Evolutionary conservation across 1,284 basidiomycete genomes (phyloP).

Genomic region (Butyriboletus appendiculatus): DNA sequence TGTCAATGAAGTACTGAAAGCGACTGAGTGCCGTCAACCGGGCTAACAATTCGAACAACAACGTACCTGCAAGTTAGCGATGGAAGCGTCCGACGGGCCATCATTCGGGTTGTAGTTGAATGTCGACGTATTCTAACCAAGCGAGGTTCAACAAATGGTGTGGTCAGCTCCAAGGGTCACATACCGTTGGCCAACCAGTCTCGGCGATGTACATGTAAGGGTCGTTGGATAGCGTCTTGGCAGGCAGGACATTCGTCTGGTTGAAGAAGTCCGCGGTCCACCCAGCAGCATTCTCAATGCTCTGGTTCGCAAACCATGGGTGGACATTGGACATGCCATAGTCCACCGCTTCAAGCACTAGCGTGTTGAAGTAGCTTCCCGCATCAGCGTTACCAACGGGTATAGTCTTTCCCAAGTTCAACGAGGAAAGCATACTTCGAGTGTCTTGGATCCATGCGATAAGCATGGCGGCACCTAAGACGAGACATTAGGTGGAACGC

Average conservation of each 20-base stretch:
- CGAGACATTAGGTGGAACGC: not conserved
- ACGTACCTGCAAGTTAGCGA: slow-evolving; percentile 65
- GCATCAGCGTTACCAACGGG: slow-evolving; percentile 91
- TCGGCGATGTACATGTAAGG: slow-evolving; percentile 42
- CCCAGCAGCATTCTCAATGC: slow-evolving; percentile 58
- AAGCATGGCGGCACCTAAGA: slow-evolving; percentile 45
- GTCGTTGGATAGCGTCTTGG: slow-evolving; percentile 29
- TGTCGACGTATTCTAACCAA: slow-evolving; percentile 56
- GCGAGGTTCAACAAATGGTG: slow-evolving; percentile 2
- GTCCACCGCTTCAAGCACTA: slow-evolving; percentile 71
- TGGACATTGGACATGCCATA: slow-evolving; percentile 84
- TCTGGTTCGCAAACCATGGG: slow-evolving; percentile 80
- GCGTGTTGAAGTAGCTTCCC: slow-evolving; percentile 79
- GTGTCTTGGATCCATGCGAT: slow-evolving; percentile 69
- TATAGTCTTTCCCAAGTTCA: slow-evolving; percentile 58
- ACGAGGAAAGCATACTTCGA: slow-evolving; percentile 48
- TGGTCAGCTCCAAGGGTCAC: slow-evolving; percentile 14
- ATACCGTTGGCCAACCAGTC: slow-evolving; percentile 87
- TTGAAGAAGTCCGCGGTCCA: slow-evolving; percentile 37
- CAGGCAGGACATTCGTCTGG: slow-evolving; percentile 28
- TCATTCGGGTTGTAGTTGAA: slow-evolving; percentile 52
- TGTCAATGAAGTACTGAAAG: slow-evolving; percentile 71
- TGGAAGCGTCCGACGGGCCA: slow-evolving; percentile 68
- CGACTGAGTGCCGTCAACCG: slow-evolving; percentile 3
- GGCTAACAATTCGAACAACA: not conserved